These are phyloP conservation scores for Cordia subcordata DNA, from an alignment of 257 asterid species.

Conservation along the genomic window DNA sequence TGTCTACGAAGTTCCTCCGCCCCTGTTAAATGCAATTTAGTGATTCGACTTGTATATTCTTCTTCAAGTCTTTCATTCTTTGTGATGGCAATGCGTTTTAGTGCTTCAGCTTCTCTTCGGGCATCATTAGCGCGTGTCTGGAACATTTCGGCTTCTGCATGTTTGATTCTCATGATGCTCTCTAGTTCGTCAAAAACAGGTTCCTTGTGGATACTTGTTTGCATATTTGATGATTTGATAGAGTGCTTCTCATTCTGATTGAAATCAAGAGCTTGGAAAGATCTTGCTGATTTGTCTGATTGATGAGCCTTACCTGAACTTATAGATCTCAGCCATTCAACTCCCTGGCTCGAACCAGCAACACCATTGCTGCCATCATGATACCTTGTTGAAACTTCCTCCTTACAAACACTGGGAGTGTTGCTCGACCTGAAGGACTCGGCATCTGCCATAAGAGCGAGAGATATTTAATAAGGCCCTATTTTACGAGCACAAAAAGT, in stretches of 20 bases:
- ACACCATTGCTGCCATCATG: conserved; percentile 49
- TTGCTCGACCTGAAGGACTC: conserved; percentile 37
- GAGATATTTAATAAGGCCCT: too few relatives aligned
- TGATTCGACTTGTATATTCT: conserved; percentile 55
- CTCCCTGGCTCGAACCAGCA: conserved; percentile 56
- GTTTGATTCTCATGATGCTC: conserved; percentile 84
- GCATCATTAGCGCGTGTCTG: conserved; percentile 92
- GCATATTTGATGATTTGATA: conserved; percentile 35
- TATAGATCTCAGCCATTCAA: conserved; percentile 52
- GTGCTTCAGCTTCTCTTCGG: conserved; percentile 78
- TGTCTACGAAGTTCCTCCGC: conserved; percentile 92
- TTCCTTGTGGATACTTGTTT: conserved; percentile 34
- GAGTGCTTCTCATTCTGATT: conserved; percentile 36
- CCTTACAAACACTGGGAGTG: conserved; percentile 32
- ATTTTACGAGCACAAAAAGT: background rate
- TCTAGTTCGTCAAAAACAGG: conserved; percentile 80
- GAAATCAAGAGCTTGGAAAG: conserved; percentile 36
- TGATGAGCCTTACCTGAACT: conserved; percentile 46
- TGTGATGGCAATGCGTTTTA: conserved; percentile 55
- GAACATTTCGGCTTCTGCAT: conserved; percentile 91
- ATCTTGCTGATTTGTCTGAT: conserved; percentile 39
- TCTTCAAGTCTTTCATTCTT: conserved; percentile 77
- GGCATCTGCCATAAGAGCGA: conserved; percentile 41
- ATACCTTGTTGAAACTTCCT: conserved; percentile 38
- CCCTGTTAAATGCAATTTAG: conserved; percentile 65